A percentile compares a stretch with the other conserved stretches of the same genome.
phyloP scores from a whole-genome alignment of 306 rosid species.

The Prunus mongolica region DNA sequence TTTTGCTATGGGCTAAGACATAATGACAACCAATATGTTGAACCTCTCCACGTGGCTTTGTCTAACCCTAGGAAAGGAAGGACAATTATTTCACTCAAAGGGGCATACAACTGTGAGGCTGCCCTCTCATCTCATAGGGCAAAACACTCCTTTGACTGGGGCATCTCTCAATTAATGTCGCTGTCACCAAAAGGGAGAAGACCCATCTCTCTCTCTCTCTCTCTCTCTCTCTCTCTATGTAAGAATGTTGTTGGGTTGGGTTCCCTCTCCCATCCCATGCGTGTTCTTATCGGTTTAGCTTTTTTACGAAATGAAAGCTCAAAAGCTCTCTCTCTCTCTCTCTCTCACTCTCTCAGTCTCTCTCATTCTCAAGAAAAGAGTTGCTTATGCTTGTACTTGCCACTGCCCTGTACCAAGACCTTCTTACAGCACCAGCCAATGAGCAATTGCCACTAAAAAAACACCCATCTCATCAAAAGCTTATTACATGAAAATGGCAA shows the following conservation, averaged over 20 bases:
- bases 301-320: slow-evolving; percentile 15
- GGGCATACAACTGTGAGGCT: slow-evolving; percentile 33
- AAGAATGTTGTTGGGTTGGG: slow-evolving; percentile 52
- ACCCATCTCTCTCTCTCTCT: slow-evolving; percentile 17
- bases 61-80: slow-evolving; percentile 31
- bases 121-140: slow-evolving; percentile 32
- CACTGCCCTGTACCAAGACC: slow-evolving; percentile 31
- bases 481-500: slow-evolving; percentile 35
- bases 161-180: slow-evolving; percentile 35
- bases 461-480: slow-evolving; percentile 10
- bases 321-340: slow-evolving; percentile 8
- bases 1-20: slow-evolving; percentile 3
- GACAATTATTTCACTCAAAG: slow-evolving; percentile 56
- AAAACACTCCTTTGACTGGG: slow-evolving; percentile 70
- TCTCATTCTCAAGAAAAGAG: slow-evolving; percentile 17
- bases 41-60: slow-evolving; percentile 47
- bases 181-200: slow-evolving; percentile 67
- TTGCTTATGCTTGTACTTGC: slow-evolving; percentile 52
- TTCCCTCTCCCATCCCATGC: slow-evolving; percentile 48
- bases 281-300: slow-evolving; percentile 58
- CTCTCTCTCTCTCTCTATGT: slow-evolving; percentile 26
- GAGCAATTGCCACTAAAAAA: slow-evolving; percentile 33
- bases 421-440: slow-evolving; percentile 53
- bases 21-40: background rate
- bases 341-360: slow-evolving; percentile 1